phyloP scores from a whole-genome alignment of 2,329 filamentous ascomycete genomes.

The Colletotrichum trifolii region DNA sequence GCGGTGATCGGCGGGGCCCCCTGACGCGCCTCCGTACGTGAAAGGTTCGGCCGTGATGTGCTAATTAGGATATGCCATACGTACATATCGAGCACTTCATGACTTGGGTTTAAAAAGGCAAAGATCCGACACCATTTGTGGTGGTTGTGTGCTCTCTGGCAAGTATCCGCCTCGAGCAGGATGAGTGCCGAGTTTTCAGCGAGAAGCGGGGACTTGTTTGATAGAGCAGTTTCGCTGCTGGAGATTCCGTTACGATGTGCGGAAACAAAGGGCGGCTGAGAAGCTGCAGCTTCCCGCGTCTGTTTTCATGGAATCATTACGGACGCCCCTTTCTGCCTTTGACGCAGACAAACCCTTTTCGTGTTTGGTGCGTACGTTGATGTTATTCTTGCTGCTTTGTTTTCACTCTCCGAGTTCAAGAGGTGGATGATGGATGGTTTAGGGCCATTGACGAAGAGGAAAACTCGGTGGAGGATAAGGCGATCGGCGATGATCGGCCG shows the following conservation, averaged over 20 bases:
- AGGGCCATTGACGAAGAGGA: slow-evolving; percentile 28
- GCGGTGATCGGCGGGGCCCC: slow-evolving; percentile 11
- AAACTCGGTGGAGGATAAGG: slow-evolving; percentile 11
- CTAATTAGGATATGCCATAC: neutral
- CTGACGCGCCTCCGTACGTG: neutral
- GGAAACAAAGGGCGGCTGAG: too few species aligned
- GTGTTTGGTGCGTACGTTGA: too few species aligned
- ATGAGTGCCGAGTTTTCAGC: neutral
- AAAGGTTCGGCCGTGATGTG: slow-evolving; percentile 2
- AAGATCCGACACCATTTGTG: neutral
- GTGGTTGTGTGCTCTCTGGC: neutral
- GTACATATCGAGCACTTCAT: slow-evolving; percentile 17
- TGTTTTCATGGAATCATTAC: too few species aligned
- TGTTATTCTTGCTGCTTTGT: too few species aligned
- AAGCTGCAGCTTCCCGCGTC: too few species aligned
- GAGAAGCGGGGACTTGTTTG: neutral
- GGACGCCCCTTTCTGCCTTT: neutral
- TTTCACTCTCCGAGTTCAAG: neutral
- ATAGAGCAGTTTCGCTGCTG: too few species aligned
- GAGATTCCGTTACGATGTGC: too few species aligned
- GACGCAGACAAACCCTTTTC: neutral
- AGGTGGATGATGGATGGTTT: neutral
- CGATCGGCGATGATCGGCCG: slow-evolving; percentile 36
- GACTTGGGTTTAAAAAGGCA: neutral
- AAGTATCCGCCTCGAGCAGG: neutral